Conservation (phyloP, 805 yeast species). For the Kregervanrija fluxuum region DNA sequence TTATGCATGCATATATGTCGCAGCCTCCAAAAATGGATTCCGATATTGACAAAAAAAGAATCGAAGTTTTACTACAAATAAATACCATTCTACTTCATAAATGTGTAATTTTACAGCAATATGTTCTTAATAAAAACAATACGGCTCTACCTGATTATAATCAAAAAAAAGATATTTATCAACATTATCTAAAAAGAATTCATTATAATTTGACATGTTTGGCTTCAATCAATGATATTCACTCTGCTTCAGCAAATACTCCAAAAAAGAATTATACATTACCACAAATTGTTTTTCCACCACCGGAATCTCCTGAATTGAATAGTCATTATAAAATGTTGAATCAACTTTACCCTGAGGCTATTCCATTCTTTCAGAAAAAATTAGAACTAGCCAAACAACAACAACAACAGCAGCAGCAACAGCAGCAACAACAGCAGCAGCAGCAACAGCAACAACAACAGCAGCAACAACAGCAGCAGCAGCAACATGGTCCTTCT, state of each 20-base stretch:
- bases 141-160: conserved; percentile 15
- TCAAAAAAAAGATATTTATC: conserved; percentile 25
- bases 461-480: conserved; percentile 7
- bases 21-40: conserved; percentile 23
- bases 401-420: conserved; percentile 16
- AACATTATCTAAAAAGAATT: conserved; percentile 29
- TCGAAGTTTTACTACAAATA: conserved; percentile 28
- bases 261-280: conserved; percentile 23
- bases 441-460: conserved; percentile 9
- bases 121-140: conserved; percentile 18
- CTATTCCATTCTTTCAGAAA: conserved; percentile 26
- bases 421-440: conserved; percentile 7
- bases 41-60: conserved; percentile 28
- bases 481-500: too few species aligned
- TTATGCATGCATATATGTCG: conserved; percentile 21
- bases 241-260: conserved; percentile 21
- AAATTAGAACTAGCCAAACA: conserved; percentile 21
- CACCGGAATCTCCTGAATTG: conserved; percentile 49
- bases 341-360: conserved; percentile 44
- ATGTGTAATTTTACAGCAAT: conserved; percentile 24
- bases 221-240: conserved; percentile 31
- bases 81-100: conserved; percentile 28
- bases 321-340: conserved; percentile 34
- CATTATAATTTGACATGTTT: conserved; percentile 30
- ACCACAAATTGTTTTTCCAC: conserved; percentile 48